Base-by-base conservation (phyloP, 169 alveolate genomes). In the Cryptosporidium parvum region DNA sequence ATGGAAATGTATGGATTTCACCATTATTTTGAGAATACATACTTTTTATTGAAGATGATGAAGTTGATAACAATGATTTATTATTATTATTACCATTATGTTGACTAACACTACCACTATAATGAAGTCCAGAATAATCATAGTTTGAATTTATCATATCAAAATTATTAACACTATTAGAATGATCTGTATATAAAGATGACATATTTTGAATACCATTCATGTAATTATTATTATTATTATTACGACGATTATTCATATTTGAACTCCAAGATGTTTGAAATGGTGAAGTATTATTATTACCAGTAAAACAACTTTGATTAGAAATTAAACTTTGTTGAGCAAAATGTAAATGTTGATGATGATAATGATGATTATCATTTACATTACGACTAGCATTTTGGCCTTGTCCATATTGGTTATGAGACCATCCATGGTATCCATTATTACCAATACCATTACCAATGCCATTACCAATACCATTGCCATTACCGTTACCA, bases 111-210 rank as follows among this genome's bases (percentile, higher is more conserved):
- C 33, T 51, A 26, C 72, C 16, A 16, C 26, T 33, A 33, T 29
- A 65, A 33, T 65, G 52, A 29, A 65, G 26, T 14, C 52, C 72
- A n/a, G 72, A n/a, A 16, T 37, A 65, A n/a, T 14, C 33, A 65
- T 29, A 26, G 51, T 33, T 33, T 8, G 45, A 31, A 35, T 0
- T 14, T 31, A 10, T 23, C 21, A 18, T 29, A 2, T 73, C 86
- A 51, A 73, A 33, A 31, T 53, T 73, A 6, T 56, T 33, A 2
- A 73, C 7, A 3, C 86, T 71, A 7, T 26, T 31, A 0, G 33
- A 10, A 56, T 52, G 31, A 29, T 59, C 86, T 10, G 62, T 0
- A 58, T 37, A 56, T 2, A 37, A 14, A 45, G 56, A 45, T 45
- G 56, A 14, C 12, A 45, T 21, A 14, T 56, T 16, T 21, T 56